These are phyloP conservation scores for Russula compacta DNA, from an alignment of 768 basidiomycete species.

Conservation along the genomic window DNA sequence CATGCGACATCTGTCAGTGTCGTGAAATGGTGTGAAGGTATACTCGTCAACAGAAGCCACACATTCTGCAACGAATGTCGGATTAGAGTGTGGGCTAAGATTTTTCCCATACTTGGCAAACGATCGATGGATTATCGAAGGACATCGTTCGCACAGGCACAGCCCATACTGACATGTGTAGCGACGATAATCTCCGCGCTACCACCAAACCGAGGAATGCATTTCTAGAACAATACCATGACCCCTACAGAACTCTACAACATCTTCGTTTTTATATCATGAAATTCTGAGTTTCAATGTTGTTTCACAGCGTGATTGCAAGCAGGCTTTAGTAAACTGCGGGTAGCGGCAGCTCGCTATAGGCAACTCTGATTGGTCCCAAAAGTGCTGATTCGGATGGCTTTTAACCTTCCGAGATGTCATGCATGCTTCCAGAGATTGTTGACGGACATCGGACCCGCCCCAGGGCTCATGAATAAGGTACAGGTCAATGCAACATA, in stretches of 20 bases:
- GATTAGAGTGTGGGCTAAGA: constrained; percentile 51
- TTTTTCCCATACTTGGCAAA: constrained; percentile 41
- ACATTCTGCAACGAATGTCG: constrained; percentile 79
- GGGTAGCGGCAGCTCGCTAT: constrained; percentile 40
- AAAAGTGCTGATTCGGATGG: constrained; percentile 57
- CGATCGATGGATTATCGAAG: constrained; percentile 50
- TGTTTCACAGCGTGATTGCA: constrained; percentile 3
- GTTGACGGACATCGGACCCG: constrained; percentile 43
- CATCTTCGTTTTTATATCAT: constrained; percentile 47
- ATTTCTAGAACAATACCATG: constrained; percentile 57
- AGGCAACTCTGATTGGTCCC: constrained; percentile 51
- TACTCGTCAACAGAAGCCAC: background rate
- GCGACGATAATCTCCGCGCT: background rate
- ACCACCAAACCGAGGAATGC: constrained; percentile 18
- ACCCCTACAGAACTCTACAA: constrained; percentile 49
- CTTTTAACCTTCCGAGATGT: constrained; percentile 51
- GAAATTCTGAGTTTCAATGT: constrained; percentile 32
- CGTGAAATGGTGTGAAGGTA: background rate
- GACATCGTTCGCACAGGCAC: constrained; percentile 59
- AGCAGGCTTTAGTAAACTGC: constrained; percentile 41
- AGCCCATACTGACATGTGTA: constrained; percentile 52
- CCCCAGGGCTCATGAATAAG: constrained; percentile 63
- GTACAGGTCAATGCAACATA: constrained; percentile 65
- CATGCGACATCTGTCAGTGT: background rate
- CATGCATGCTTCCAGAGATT: constrained; percentile 58